Percentiles rank a stretch among this genome's conserved stretches.
Evolutionary conservation across 2,329 filamentous ascomycete species (phyloP).

Genomic region (Curvularia spicifera): DNA sequence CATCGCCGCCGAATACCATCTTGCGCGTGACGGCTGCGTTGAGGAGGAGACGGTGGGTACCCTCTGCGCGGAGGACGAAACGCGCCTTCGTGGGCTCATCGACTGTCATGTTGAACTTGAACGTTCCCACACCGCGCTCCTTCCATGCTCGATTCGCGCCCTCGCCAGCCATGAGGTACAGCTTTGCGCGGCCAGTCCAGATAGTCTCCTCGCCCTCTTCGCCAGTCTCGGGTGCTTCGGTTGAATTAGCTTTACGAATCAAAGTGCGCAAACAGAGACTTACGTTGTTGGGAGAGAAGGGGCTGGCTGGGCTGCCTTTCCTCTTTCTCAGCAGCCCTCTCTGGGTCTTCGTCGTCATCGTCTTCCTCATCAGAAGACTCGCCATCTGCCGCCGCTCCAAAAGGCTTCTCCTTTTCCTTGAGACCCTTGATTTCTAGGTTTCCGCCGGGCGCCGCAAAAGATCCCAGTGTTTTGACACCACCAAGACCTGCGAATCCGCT

Average conservation of each 20-base stretch:
- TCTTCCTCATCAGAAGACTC: conserved; percentile 62
- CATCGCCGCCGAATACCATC: conserved; percentile 78
- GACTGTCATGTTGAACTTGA: conserved; percentile 73
- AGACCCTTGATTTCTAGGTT: conserved; percentile 55
- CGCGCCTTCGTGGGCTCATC: conserved; percentile 62
- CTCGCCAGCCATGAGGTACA: conserved; percentile 75
- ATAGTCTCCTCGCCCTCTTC: conserved; percentile 82
- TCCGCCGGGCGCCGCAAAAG: conserved; percentile 69
- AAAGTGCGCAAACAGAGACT: conserved; percentile 35
- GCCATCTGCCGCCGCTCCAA: conserved; percentile 73
- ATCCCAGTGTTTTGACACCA: conserved; percentile 57
- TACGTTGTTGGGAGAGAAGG: conserved; percentile 68
- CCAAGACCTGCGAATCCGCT: conserved; percentile 42
- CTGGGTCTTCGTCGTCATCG: conserved; percentile 52
- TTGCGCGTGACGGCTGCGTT: conserved; percentile 82
- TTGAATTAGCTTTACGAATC: conserved; percentile 21
- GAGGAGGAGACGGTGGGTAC: conserved; percentile 82
- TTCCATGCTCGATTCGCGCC: conserved; percentile 73
- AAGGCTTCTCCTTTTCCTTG: conserved; percentile 71
- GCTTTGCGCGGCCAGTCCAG: conserved; percentile 78
- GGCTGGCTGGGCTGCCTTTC: conserved; percentile 47
- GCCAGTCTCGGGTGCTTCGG: conserved; percentile 75
- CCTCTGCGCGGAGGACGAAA: conserved; percentile 89
- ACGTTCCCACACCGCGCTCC: conserved; percentile 81
- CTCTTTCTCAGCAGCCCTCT: conserved; percentile 42